Conservation (phyloP, 305 asterid species). For the Fraxinus floribunda region DNA sequence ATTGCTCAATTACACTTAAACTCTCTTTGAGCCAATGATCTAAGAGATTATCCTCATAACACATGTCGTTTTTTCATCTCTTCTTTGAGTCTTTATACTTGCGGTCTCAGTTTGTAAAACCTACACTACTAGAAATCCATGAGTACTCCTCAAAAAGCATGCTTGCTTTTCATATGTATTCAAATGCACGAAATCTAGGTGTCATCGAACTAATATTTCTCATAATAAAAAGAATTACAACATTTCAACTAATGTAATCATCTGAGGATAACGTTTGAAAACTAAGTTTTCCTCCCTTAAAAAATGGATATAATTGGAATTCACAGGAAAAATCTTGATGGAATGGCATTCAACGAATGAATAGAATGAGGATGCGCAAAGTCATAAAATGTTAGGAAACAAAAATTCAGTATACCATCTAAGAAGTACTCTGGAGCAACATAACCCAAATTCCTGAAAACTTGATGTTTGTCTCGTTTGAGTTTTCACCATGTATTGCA, state of each 20-base stretch:
- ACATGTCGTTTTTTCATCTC: neutral
- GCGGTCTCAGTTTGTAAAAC: neutral
- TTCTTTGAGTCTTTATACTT: neutral
- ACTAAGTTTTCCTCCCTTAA: too few species aligned
- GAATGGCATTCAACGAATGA: neutral
- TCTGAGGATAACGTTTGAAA: too few species aligned
- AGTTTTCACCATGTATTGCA: slow-evolving; percentile 56
- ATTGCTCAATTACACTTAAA: neutral
- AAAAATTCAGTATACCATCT: slow-evolving; percentile 52
- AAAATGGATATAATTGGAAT: neutral
- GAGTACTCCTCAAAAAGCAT: too few species aligned
- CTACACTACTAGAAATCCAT: too few species aligned
- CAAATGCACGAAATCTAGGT: too few species aligned
- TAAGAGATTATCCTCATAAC: neutral
- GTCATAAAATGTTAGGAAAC: slow-evolving; percentile 1
- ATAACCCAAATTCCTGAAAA: slow-evolving; percentile 82
- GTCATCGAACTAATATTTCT: too few species aligned
- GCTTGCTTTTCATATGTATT: too few species aligned
- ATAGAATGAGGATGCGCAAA: neutral
- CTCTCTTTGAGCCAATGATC: neutral
- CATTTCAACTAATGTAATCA: too few species aligned
- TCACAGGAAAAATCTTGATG: neutral
- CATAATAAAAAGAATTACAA: too few species aligned
- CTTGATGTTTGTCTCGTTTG: slow-evolving; percentile 49
- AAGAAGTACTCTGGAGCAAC: slow-evolving; percentile 86